Conservation (phyloP, 1,284 basidiomycete species). For the Limonomyces culmigenus region DNA sequence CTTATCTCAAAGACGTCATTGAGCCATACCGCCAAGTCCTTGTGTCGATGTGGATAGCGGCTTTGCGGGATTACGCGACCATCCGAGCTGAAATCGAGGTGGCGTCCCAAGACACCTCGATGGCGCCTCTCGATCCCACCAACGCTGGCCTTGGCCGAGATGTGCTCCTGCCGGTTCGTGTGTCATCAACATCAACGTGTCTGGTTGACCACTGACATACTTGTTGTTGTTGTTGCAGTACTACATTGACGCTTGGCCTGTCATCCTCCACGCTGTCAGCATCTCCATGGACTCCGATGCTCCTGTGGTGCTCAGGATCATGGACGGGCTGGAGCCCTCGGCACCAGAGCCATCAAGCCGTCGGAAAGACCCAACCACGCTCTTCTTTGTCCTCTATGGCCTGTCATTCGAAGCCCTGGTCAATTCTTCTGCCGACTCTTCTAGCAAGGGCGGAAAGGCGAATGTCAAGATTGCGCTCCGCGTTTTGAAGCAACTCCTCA, state of each 20-base stretch:
- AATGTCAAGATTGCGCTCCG: conserved; percentile 56
- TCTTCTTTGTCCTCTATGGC: conserved; percentile 87
- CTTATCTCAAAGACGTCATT: conserved; percentile 71
- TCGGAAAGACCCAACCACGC: conserved; percentile 59
- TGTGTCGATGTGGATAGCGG: conserved; percentile 77
- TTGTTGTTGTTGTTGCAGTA: conserved; percentile 48
- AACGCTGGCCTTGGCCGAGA: conserved; percentile 83
- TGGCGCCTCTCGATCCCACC: conserved; percentile 61
- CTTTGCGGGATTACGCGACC: conserved; percentile 83
- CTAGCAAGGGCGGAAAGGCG: conserved; percentile 16
- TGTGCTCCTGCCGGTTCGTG: conserved; percentile 77
- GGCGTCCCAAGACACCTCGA: conserved; percentile 50
- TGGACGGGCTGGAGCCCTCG: conserved; percentile 53
- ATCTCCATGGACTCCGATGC: conserved; percentile 64
- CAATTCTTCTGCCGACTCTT: conserved; percentile 42
- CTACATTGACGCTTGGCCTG: conserved; percentile 71
- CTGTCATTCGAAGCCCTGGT: conserved; percentile 84
- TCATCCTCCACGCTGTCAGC: conserved; percentile 79
- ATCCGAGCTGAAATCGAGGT: conserved; percentile 83
- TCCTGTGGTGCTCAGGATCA: conserved; percentile 54
- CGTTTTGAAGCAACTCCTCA: conserved; percentile 65
- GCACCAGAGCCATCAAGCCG: conserved; percentile 9
- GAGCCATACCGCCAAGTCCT: conserved; percentile 66
- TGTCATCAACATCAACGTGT: conserved; percentile 15
- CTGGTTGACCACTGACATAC: conserved; percentile 4